Conservation (phyloP, 352 stramenopile genomes). For the Stramenopiles sp. region DNA sequence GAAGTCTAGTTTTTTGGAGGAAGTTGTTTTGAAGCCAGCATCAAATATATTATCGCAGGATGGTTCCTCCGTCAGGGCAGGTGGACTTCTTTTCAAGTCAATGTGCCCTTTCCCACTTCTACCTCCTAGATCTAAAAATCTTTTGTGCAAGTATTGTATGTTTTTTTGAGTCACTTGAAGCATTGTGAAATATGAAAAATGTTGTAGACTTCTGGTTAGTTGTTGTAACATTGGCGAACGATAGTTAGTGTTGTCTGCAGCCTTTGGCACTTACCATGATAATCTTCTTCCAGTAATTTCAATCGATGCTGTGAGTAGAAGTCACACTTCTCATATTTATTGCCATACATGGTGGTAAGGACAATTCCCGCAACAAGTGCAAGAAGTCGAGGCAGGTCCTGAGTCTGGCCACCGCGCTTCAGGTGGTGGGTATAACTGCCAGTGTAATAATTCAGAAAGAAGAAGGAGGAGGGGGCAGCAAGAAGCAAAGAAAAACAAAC, state of each 20-base stretch:
- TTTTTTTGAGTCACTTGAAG: not conserved
- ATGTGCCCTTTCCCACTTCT: not conserved
- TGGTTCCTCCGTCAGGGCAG: constrained; percentile 3
- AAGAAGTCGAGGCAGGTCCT: too few relatives aligned
- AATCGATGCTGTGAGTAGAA: not conserved
- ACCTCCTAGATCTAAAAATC: not conserved
- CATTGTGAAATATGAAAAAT: not conserved
- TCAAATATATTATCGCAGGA: constrained; percentile 12
- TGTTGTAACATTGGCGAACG: too few relatives aligned
- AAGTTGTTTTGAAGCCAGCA: not conserved
- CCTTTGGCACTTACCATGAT: not conserved
- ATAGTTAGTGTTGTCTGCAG: too few relatives aligned
- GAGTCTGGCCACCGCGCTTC: too few relatives aligned
- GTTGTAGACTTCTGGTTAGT: too few relatives aligned
- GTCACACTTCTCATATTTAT: not conserved
- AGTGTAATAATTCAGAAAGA: too few relatives aligned
- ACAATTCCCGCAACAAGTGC: too few relatives aligned
- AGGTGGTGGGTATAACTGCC: too few relatives aligned
- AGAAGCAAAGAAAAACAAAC: too few relatives aligned
- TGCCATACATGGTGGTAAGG: not conserved
- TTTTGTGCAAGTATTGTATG: constrained; percentile 3
- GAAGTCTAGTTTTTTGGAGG: not conserved
- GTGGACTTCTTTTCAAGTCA: not conserved
- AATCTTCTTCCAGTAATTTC: not conserved
- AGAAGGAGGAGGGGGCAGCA: too few relatives aligned